Conservation (phyloP, 2,329 filamentous ascomycete species). For the Cordyceps farinosa region DNA sequence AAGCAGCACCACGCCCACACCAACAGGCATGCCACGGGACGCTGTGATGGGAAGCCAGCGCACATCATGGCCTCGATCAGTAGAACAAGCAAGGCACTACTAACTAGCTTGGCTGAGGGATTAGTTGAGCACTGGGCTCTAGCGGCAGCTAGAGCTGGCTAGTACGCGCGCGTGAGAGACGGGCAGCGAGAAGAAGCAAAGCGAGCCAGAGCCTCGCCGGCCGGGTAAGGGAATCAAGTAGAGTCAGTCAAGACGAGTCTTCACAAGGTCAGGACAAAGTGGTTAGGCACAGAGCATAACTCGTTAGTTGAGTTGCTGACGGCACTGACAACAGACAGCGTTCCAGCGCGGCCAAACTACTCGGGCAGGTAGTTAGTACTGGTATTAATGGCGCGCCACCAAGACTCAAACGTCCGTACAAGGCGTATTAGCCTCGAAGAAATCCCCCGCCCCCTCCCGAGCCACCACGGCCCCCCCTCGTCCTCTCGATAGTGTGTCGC, state of each 20-base stretch:
- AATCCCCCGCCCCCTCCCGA: not conserved
- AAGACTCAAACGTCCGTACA: not conserved
- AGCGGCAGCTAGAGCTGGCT: not conserved
- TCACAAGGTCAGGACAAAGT: not conserved
- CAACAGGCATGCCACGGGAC: not conserved
- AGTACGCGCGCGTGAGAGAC: not conserved
- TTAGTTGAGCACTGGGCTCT: not conserved
- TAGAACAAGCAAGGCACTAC: not conserved
- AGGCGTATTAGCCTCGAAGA: not conserved
- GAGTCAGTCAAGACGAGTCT: not conserved
- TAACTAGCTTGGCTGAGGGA: not conserved
- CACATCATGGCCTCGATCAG: not conserved
- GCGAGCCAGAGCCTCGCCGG: too few species aligned
- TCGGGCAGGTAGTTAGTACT: too few species aligned
- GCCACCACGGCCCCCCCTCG: not conserved
- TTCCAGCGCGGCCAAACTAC: too few species aligned
- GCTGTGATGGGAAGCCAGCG: not conserved
- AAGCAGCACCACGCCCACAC: not conserved
- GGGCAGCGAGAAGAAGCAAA: not conserved
- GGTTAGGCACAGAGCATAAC: too few species aligned
- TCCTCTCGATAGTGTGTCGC: not conserved
- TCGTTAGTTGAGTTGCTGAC: not conserved
- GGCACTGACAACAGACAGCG: too few species aligned
- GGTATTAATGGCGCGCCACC: not conserved
- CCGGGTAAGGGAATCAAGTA: not conserved